phyloP scores from a whole-genome alignment of 768 basidiomycete genomes.

The Lentinus tigrinus region DNA sequence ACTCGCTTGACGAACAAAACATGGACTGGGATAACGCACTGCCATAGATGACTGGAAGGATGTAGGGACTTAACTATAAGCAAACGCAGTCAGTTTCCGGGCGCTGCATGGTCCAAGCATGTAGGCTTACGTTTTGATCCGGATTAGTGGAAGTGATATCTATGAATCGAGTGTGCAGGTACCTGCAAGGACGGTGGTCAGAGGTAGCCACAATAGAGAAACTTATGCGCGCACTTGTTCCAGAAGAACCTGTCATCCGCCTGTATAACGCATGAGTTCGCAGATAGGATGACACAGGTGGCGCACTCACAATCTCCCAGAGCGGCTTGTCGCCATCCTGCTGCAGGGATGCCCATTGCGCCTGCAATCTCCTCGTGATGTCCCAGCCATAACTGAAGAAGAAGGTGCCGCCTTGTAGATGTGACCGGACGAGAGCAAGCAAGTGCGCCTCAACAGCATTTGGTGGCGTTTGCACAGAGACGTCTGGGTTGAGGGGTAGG shows the following conservation, averaged over 20 bases:
- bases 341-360: constrained; percentile 64
- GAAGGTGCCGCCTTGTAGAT: constrained; percentile 77
- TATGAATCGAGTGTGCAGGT: constrained; percentile 62
- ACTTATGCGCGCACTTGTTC: constrained; percentile 66
- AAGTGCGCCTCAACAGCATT: constrained; percentile 89
- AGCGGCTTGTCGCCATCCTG: constrained; percentile 53
- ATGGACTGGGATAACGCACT: constrained; percentile 54
- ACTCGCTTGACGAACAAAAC: not conserved
- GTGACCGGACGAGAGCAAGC: constrained; percentile 81
- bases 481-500: constrained; percentile 75
- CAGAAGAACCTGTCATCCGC: constrained; percentile 98
- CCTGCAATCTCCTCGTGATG: constrained; percentile 83
- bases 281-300: not conserved
- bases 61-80: constrained; percentile 76
- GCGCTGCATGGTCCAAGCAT: not conserved
- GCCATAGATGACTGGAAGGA: constrained; percentile 92
- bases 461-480: constrained; percentile 65
- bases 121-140: constrained; percentile 61
- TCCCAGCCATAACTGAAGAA: constrained; percentile 92
- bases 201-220: not conserved
- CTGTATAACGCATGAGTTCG: constrained; percentile 37
- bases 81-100: constrained; percentile 17
- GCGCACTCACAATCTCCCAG: constrained; percentile 70
- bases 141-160: constrained; percentile 48
- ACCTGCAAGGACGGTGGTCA: constrained; percentile 30